A percentile compares a stretch with the other conserved stretches of the same genome.
These are phyloP conservation scores for Suhomyces sp. DNA, from an alignment of 805 yeast genomes.

Conservation along the genomic window DNA sequence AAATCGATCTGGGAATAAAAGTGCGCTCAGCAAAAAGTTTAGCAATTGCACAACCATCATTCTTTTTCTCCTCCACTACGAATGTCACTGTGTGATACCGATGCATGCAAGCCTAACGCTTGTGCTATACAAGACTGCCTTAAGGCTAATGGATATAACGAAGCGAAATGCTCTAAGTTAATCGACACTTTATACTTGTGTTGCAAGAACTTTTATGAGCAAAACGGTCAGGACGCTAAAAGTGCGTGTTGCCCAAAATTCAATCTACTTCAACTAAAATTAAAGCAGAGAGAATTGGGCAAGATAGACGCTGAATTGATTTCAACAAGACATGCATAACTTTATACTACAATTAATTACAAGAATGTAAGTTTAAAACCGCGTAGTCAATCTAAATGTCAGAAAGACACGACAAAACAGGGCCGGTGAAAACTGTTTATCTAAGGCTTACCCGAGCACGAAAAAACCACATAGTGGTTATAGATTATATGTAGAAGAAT, in stretches of 20 bases:
- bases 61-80: background rate
- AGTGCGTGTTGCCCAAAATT: slow-evolving; percentile 81
- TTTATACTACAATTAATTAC: background rate
- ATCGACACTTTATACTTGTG: slow-evolving; percentile 75
- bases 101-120: slow-evolving; percentile 70
- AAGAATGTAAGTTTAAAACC: slow-evolving; percentile 68
- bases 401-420: slow-evolving; percentile 52
- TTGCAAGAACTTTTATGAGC: slow-evolving; percentile 63
- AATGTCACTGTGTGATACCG: slow-evolving; percentile 2
- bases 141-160: slow-evolving; percentile 59
- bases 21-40: background rate
- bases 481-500: slow-evolving; percentile 47
- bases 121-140: slow-evolving; percentile 84
- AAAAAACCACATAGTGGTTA: slow-evolving; percentile 44
- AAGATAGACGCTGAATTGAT: slow-evolving; percentile 54
- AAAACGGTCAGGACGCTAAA: slow-evolving; percentile 55
- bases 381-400: slow-evolving; percentile 53
- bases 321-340: slow-evolving; percentile 7
- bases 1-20: background rate
- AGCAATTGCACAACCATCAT: background rate
- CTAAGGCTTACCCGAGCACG: slow-evolving; percentile 98
- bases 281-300: slow-evolving; percentile 60
- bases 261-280: slow-evolving; percentile 55
- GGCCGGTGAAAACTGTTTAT: slow-evolving; percentile 55
- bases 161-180: slow-evolving; percentile 64